Percentiles rank a stretch among this genome's conserved stretches.
phyloP scores from a whole-genome alignment of 1,284 basidiomycete genomes.

The Trichosporon asahii region DNA sequence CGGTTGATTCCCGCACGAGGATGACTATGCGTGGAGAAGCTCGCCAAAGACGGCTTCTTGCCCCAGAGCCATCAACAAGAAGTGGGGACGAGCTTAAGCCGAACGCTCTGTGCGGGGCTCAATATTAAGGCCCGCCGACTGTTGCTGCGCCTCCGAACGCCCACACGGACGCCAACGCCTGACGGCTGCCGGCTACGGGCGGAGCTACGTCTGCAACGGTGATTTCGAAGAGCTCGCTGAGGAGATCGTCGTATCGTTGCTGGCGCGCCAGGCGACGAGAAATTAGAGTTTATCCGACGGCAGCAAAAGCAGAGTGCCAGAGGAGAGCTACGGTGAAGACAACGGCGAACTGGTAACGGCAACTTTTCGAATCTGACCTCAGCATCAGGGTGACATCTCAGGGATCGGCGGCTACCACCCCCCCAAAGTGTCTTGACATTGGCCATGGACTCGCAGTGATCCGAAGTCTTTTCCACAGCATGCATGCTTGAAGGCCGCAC shows the following conservation, averaged over 20 bases:
- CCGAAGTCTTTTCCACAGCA: too few species aligned
- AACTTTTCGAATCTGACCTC: not conserved
- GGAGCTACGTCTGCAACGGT: not conserved
- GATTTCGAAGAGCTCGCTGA: not conserved
- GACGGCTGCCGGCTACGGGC: not conserved
- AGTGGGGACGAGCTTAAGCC: not conserved
- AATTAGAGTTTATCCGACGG: slow-evolving; percentile 1
- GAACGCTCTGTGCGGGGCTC: not conserved
- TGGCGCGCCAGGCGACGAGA: not conserved
- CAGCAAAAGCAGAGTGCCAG: not conserved
- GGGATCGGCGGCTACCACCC: not conserved
- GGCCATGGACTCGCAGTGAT: too few species aligned
- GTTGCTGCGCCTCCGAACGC: not conserved
- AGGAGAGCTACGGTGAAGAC: not conserved
- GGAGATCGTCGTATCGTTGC: not conserved
- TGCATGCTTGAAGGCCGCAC: not conserved
- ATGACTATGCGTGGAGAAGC: not conserved
- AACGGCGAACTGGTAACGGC: not conserved
- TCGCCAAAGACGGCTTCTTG: not conserved
- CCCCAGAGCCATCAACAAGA: not conserved
- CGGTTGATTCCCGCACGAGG: not conserved
- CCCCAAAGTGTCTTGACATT: not conserved
- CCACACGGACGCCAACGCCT: not conserved
- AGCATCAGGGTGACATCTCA: not conserved
- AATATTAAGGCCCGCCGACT: not conserved